Evolutionary conservation across 805 yeast species (phyloP).

Genomic region (Wickerhamomyces strasburgensis): DNA sequence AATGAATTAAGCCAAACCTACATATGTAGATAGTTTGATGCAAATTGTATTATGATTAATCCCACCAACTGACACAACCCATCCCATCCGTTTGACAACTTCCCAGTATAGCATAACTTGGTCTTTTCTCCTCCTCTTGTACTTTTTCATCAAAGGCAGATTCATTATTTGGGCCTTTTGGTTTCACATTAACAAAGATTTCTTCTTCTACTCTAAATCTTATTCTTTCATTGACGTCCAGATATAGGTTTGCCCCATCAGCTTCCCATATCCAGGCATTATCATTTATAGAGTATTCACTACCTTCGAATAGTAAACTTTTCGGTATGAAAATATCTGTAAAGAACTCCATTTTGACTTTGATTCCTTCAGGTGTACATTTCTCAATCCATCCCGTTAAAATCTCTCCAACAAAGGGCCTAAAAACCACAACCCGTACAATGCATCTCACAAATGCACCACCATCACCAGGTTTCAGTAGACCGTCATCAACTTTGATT

Average conservation of each 20-base stretch:
- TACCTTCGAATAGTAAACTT: conserved; percentile 71
- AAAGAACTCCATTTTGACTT: conserved; percentile 78
- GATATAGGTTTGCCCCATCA: conserved; percentile 67
- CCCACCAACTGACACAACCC: conserved; percentile 99
- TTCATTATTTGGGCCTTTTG: conserved; percentile 53
- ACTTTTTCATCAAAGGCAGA: conserved; percentile 17
- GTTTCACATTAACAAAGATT: conserved; percentile 76
- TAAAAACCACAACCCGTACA: conserved; percentile 76
- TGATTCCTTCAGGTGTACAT: conserved; percentile 82
- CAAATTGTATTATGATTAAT: conserved; percentile 29
- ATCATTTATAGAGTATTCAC: conserved; percentile 63
- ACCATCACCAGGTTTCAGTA: conserved; percentile 92
- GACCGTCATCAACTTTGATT: conserved; percentile 77
- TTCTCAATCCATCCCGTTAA: conserved; percentile 90
- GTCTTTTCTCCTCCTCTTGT: conserved; percentile 40
- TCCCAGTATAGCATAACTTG: conserved; percentile 82
- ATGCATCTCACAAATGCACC: conserved; percentile 71
- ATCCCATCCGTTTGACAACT: conserved; percentile 95
- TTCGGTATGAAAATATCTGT: conserved; percentile 90
- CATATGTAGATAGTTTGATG: not conserved
- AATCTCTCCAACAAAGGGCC: conserved; percentile 93
- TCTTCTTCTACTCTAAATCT: conserved; percentile 90
- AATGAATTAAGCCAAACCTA: not conserved
- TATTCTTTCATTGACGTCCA: conserved; percentile 88
- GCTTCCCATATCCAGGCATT: conserved; percentile 95